Conservation (phyloP, 2,329 filamentous ascomycete species). For the Helotiales sp. region DNA sequence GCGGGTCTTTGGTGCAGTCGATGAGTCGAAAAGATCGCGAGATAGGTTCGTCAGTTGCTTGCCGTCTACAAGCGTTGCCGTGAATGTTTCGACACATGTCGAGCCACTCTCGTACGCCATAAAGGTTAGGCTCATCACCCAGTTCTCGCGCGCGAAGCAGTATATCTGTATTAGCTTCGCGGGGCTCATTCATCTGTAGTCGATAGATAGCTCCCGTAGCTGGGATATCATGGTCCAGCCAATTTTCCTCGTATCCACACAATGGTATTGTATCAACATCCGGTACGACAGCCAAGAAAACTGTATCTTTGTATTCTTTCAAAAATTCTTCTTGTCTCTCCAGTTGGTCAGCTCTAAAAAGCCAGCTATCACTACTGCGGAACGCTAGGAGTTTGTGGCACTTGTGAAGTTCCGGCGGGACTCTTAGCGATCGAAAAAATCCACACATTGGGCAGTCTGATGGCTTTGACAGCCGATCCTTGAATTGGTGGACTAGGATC, state of each 20-base stretch:
- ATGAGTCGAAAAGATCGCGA: not conserved
- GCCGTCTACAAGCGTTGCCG: not conserved
- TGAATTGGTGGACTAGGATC: conserved; percentile 2
- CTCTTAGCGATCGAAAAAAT: not conserved
- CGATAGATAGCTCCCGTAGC: conserved; percentile 3
- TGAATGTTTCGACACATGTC: not conserved
- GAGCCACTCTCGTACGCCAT: not conserved
- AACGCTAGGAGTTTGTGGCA: conserved; percentile 4
- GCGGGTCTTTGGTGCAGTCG: not conserved
- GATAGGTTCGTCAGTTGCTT: not conserved
- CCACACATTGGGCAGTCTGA: conserved; percentile 4
- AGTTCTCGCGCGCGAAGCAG: not conserved
- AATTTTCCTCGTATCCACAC: not conserved
- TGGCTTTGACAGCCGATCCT: conserved; percentile 4
- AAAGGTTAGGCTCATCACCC: not conserved
- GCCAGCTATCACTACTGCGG: conserved; percentile 3
- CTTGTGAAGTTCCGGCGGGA: not conserved
- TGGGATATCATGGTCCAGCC: conserved; percentile 7
- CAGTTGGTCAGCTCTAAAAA: conserved; percentile 1
- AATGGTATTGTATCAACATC: conserved; percentile 1
- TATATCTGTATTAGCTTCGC: conserved; percentile 2
- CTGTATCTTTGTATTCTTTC: conserved; percentile 1
- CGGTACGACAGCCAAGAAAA: conserved; percentile 9
- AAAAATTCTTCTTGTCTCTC: not conserved
- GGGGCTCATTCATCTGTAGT: conserved; percentile 1